Conservation (phyloP, 495 filamentous ascomycete genomes). For the Tuber calosporum region DNA sequence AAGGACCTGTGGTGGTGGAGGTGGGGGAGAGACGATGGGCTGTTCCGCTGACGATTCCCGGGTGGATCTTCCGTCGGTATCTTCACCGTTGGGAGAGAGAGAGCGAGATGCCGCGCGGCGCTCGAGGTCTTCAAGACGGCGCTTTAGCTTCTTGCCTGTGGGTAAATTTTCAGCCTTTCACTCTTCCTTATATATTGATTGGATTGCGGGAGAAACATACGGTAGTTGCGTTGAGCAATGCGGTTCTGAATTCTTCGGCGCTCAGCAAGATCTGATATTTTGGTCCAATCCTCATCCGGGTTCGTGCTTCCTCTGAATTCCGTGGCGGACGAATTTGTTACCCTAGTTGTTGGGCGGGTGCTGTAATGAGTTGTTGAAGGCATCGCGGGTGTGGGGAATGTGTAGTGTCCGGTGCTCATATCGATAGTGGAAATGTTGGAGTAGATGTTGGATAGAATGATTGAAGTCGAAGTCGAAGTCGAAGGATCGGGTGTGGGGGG, state of each 20-base stretch:
- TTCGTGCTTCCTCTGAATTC: slow-evolving; percentile 95
- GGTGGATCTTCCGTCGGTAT: slow-evolving; percentile 41
- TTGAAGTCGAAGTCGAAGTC: slow-evolving; percentile 6
- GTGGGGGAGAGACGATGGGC: slow-evolving; percentile 47
- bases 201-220: slow-evolving; percentile 52
- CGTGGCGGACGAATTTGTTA: slow-evolving; percentile 56
- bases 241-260: slow-evolving; percentile 92
- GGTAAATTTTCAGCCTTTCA: not conserved
- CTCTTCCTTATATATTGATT: not conserved
- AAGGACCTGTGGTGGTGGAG: slow-evolving; percentile 40
- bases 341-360: slow-evolving; percentile 26
- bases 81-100: slow-evolving; percentile 42
- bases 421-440: slow-evolving; percentile 5
- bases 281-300: slow-evolving; percentile 97
- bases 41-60: slow-evolving; percentile 56
- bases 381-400: slow-evolving; percentile 27
- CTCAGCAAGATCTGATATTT: slow-evolving; percentile 95
- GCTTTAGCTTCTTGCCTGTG: slow-evolving; percentile 97
- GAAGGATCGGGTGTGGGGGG: slow-evolving; percentile 5
- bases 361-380: slow-evolving; percentile 26
- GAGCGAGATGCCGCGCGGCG: slow-evolving; percentile 80
- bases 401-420: slow-evolving; percentile 39
- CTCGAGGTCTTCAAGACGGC: slow-evolving; percentile 91
- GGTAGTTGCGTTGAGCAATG: slow-evolving; percentile 97
- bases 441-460: slow-evolving; percentile 8